These are phyloP conservation scores for Suhomyces kunorum DNA, from an alignment of 1,139 yeast genomes.

Conservation along the genomic window DNA sequence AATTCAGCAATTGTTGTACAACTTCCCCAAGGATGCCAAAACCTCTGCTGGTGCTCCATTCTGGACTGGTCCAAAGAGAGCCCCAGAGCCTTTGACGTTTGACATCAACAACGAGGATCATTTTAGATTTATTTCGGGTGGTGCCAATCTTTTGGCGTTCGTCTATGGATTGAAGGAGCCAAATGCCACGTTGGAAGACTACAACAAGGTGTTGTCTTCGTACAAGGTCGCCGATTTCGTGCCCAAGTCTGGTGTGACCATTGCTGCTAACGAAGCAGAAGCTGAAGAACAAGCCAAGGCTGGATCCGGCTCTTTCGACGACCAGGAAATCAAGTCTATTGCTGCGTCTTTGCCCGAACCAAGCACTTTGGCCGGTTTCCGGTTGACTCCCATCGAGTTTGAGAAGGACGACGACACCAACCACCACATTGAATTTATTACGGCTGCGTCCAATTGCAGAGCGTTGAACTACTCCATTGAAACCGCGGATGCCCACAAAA, in stretches of 20 bases:
- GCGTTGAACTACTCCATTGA: constrained; percentile 90
- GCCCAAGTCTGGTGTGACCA: constrained; percentile 75
- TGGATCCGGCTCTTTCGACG: constrained; percentile 53
- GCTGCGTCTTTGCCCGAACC: constrained; percentile 87
- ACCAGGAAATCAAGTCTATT: constrained; percentile 56
- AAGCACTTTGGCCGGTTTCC: constrained; percentile 82
- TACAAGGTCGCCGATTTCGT: constrained; percentile 46
- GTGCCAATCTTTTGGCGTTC: constrained; percentile 87
- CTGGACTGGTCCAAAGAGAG: constrained; percentile 98
- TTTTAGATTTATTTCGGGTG: constrained; percentile 80
- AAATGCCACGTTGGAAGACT: constrained; percentile 41
- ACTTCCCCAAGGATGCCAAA: constrained; percentile 91
- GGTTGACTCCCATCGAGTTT: constrained; percentile 84
- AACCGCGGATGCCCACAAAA: constrained; percentile 71
- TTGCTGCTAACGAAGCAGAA: constrained; percentile 87
- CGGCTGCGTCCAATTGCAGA: constrained; percentile 96
- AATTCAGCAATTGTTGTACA: constrained; percentile 83
- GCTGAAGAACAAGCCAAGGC: constrained; percentile 72
- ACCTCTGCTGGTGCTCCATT: constrained; percentile 91
- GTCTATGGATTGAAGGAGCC: constrained; percentile 79
- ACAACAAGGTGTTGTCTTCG: constrained; percentile 55
- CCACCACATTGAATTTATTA: constrained; percentile 92
- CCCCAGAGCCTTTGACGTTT: constrained; percentile 81
- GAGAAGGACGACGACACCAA: constrained; percentile 97
- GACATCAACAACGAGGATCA: constrained; percentile 78